These are phyloP conservation scores for Nicotiana tomentosiformis DNA, from an alignment of 257 asterid genomes.

Conservation along the genomic window DNA sequence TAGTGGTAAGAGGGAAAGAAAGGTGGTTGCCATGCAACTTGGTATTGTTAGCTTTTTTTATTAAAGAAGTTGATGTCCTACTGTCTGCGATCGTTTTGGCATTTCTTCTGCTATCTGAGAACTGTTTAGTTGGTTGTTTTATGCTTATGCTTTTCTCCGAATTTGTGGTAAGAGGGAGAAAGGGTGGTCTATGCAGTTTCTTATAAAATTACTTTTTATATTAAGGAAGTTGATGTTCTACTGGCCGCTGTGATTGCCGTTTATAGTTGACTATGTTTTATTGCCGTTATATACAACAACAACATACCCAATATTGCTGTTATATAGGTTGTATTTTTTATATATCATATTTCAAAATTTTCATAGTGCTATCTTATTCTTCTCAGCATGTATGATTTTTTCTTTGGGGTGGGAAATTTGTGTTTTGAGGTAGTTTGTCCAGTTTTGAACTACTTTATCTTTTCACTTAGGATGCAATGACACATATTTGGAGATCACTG, in stretches of 20 bases:
- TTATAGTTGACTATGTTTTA: too few species aligned
- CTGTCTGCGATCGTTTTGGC: background rate
- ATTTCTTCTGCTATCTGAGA: background rate
- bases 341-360: too few species aligned
- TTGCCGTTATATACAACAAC: too few species aligned
- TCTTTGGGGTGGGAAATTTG: too few species aligned
- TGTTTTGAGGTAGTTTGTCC: background rate
- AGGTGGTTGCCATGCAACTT: background rate
- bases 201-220: background rate
- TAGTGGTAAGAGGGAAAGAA: background rate
- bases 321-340: too few species aligned
- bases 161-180: slow-evolving; percentile 1
- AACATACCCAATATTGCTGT: too few species aligned
- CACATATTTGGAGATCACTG: slow-evolving; percentile 92
- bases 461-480: slow-evolving; percentile 85
- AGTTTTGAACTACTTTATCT: slow-evolving; percentile 1
- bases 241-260: background rate
- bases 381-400: too few species aligned
- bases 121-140: background rate
- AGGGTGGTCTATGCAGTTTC: background rate
- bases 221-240: background rate
- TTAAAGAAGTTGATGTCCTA: background rate
- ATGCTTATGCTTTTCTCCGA: background rate
- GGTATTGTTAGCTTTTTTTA: background rate
- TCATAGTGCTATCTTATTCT: too few species aligned